Evolutionary conservation across 148 eudicot genomes (phyloP).

Genomic region (Pharnaceum exiguum): DNA sequence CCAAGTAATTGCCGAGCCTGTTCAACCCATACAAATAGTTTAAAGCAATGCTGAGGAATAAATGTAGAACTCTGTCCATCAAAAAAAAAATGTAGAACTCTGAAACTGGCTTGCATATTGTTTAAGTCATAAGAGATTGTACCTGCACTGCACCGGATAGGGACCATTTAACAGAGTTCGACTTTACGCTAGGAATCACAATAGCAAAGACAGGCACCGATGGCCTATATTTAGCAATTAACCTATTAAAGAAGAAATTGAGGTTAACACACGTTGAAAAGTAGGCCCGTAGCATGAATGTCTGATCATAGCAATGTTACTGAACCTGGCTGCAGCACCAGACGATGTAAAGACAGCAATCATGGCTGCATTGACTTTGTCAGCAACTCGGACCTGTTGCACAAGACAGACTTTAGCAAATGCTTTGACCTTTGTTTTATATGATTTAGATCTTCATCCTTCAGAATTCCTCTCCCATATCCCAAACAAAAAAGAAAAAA

Average conservation of each 20-base stretch:
- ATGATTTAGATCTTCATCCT: no score
- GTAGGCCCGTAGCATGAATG: background rate
- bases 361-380: slow-evolving; percentile 50
- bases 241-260: slow-evolving; percentile 22
- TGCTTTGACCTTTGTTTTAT: no score
- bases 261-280: background rate
- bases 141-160: slow-evolving; percentile 55
- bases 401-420: slow-evolving; percentile 9
- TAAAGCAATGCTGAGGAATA: background rate
- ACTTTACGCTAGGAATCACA: slow-evolving; percentile 42
- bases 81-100: no score
- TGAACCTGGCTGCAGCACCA: slow-evolving; percentile 57
- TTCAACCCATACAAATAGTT: background rate
- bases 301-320: background rate
- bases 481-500: background rate
- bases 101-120: no score
- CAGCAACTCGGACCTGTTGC: slow-evolving; percentile 46
- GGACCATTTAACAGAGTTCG: slow-evolving; percentile 49
- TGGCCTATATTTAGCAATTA: slow-evolving; percentile 62
- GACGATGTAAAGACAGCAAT: slow-evolving; percentile 53
- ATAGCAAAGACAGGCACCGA: slow-evolving; percentile 49
- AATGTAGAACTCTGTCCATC: no score
- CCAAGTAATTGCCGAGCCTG: slow-evolving; percentile 66
- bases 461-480: no score
- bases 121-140: background rate